Base-by-base conservation (phyloP, 768 basidiomycete genomes). In the Termitomyces sp. region DNA sequence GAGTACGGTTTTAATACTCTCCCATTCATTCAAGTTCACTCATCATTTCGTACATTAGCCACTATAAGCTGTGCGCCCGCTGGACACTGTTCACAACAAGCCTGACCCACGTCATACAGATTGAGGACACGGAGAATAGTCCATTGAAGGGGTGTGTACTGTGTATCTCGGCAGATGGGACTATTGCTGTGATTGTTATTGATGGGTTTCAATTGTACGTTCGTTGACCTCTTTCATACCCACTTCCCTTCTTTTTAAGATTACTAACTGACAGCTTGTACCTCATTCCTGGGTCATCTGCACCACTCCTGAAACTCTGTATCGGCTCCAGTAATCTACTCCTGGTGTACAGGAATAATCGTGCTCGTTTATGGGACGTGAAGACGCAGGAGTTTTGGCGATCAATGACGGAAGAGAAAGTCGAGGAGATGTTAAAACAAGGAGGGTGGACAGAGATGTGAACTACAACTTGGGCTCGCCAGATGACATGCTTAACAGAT, bases 321-420 rank as follows among this genome's bases (percentile, higher is more conserved):
- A 69, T 91, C 8, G 77, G 83, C 11, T 85, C 80, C 16, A 81
- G 87, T 53, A 86, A 91, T 57, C 69, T 97, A 29, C 66, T 97
- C 51, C 72, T 95, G 6, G 70, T 89, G 1, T 98, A 98, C 69
- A 76, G 76, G 3, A 86, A 90, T 59, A 85, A 82, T 2, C 82
- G 86, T 53, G 91, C 90, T 1, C 78, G 97, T 41, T 71, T 95
- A 2, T 99, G 97, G 94, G 92, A 98, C 64, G 74, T 87, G 16
- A 82, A 84, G 59, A 89, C 86, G 0, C 81, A 81, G 56, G 95
- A 97, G 63, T 88, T 98, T 63, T 82, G 92, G 79, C 75, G 96
- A 48, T 90, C 93, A 0, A 91, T 91, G 81, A 79, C 79, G 5
- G 62, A 76, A 8, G 87, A 87, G 41, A 94, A 90, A 66, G 92